phyloP scores from a whole-genome alignment of 371 early-diverging fungal genomes.

The Quaeritorhiza haematococci region DNA sequence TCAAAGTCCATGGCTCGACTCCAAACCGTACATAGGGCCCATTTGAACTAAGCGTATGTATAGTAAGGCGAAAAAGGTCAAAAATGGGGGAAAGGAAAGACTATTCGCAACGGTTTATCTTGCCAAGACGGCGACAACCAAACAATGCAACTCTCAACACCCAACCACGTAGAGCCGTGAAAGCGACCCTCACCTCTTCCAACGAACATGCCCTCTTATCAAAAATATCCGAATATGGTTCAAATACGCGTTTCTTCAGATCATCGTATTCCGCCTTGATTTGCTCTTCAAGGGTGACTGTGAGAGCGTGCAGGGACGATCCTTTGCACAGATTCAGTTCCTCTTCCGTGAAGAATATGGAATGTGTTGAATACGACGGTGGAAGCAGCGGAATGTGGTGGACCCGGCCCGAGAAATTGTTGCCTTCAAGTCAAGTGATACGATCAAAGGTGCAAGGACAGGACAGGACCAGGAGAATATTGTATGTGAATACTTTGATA shows the following conservation, averaged over 20 bases:
- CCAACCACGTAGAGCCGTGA: too few species aligned
- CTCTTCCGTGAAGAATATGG: constrained; percentile 7
- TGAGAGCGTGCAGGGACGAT: constrained; percentile 17
- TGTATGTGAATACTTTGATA: too few species aligned
- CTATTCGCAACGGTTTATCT: background rate
- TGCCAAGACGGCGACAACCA: too few species aligned
- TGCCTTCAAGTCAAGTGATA: too few species aligned
- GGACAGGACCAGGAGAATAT: too few species aligned
- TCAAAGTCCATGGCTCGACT: constrained; percentile 25
- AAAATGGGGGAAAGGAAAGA: background rate
- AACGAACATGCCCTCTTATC: constrained; percentile 9
- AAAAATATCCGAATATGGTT: constrained; percentile 12
- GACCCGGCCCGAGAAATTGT: too few species aligned
- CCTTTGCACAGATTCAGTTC: constrained; percentile 18
- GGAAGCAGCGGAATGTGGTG: constrained; percentile 10
- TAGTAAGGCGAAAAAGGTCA: too few species aligned
- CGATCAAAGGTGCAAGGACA: too few species aligned
- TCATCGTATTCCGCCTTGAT: constrained; percentile 12
- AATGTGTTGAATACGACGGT: constrained; percentile 9
- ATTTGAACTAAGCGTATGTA: constrained; percentile 23
- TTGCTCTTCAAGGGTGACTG: constrained; percentile 11
- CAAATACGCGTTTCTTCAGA: constrained; percentile 9
- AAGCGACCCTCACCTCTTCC: constrained; percentile 3
- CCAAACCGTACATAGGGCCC: constrained; percentile 32
- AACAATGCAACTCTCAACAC: too few species aligned